Percentiles rank a stretch among this genome's conserved stretches.
These are phyloP conservation scores for Diaporthe capsici DNA, from an alignment of 2,329 filamentous ascomycete species.

Conservation along the genomic window DNA sequence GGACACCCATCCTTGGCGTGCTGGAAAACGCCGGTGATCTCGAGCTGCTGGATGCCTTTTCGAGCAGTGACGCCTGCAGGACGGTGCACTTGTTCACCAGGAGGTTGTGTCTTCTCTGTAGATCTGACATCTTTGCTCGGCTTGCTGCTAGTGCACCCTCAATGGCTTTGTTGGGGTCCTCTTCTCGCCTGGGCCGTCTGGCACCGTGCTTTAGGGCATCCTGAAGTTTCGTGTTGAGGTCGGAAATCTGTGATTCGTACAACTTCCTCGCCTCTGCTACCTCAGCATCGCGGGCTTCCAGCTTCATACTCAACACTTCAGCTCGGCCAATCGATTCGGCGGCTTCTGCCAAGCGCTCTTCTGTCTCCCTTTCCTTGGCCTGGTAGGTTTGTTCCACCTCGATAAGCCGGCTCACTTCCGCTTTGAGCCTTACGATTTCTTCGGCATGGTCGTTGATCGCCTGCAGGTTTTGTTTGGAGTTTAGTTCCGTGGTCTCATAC, in stretches of 20 bases:
- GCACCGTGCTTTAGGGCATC: constrained; percentile 50
- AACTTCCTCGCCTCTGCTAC: constrained; percentile 57
- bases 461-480: constrained; percentile 74
- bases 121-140: constrained; percentile 65
- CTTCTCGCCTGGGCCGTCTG: constrained; percentile 40
- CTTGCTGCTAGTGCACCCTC: constrained; percentile 65
- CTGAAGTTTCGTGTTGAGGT: constrained; percentile 61
- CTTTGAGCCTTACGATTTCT: constrained; percentile 72
- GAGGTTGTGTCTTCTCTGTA: constrained; percentile 65
- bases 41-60: constrained; percentile 58
- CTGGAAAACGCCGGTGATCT: constrained; percentile 13
- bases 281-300: constrained; percentile 66
- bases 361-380: constrained; percentile 72
- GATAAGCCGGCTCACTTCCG: constrained; percentile 72
- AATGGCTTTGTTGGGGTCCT: constrained; percentile 55
- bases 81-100: constrained; percentile 67
- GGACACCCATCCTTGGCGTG: constrained; percentile 37
- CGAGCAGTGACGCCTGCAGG: constrained; percentile 64
- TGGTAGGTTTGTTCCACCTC: constrained; percentile 74
- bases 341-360: constrained; percentile 69
- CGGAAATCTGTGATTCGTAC: constrained; percentile 64
- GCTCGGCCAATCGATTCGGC: constrained; percentile 71
- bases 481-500: constrained; percentile 77
- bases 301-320: constrained; percentile 70
- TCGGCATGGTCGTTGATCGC: constrained; percentile 72